phyloP scores from a whole-genome alignment of 2,329 filamentous ascomycete species.

The Leptographium radiaticola region DNA sequence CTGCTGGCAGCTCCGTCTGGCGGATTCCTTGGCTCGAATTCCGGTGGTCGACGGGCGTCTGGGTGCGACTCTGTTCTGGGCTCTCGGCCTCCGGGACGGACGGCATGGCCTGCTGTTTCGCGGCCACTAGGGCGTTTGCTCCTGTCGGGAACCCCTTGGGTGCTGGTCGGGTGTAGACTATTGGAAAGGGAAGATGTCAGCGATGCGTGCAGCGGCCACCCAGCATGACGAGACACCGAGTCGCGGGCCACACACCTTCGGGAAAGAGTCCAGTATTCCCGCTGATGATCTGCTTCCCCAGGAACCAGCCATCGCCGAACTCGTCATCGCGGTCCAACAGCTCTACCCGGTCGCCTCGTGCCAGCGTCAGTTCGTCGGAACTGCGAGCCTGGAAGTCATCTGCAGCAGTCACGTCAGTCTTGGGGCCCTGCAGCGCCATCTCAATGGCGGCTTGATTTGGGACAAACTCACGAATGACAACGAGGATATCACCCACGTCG shows the following conservation, averaged over 20 bases:
- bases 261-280: constrained; percentile 69
- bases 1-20: background rate
- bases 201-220: background rate
- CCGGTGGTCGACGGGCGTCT: background rate
- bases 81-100: background rate
- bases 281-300: constrained; percentile 62
- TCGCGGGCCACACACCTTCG: constrained; percentile 48
- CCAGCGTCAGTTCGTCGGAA: constrained; percentile 80
- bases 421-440: background rate
- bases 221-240: background rate
- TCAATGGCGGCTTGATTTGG: background rate
- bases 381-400: constrained; percentile 89
- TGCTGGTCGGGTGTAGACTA: constrained; percentile 49
- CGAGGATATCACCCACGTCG: constrained; percentile 51
- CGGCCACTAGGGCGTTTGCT: constrained; percentile 13
- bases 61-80: constrained; percentile 9
- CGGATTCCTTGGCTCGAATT: background rate
- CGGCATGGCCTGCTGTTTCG: constrained; percentile 3
- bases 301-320: constrained; percentile 78
- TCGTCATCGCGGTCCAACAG: constrained; percentile 77
- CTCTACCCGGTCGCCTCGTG: constrained; percentile 74
- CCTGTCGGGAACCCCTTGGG: constrained; percentile 27
- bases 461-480: constrained; percentile 55
- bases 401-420: constrained; percentile 21
- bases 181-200: background rate